Conservation (phyloP, 345 rosid species). For the Eucalyptus regnans region DNA sequence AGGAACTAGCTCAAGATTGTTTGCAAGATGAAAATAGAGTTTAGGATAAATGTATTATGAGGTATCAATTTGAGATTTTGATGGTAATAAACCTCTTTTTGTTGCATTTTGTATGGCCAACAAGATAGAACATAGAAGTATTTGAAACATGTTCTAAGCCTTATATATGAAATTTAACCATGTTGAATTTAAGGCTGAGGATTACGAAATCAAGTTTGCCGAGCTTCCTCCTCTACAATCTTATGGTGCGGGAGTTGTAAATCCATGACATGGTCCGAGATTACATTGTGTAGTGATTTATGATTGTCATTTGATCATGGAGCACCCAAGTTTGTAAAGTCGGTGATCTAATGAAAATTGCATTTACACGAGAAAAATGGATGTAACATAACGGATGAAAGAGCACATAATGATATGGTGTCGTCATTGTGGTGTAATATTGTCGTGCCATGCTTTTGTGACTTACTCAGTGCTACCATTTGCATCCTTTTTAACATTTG, state of each 20-base stretch:
- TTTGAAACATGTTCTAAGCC: neutral
- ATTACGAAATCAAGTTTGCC: neutral
- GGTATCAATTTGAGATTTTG: no score
- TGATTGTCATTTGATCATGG: no score
- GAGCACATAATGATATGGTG: neutral
- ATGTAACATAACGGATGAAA: no score
- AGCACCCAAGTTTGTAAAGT: no score
- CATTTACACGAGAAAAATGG: neutral
- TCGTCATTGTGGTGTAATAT: neutral
- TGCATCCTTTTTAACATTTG: neutral
- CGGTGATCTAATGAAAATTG: no score
- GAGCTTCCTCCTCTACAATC: neutral
- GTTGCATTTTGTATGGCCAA: neutral
- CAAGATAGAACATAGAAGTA: neutral
- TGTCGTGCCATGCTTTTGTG: neutral
- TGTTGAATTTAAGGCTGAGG: neutral
- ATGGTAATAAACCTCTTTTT: no score
- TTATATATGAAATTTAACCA: neutral
- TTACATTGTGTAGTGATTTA: no score
- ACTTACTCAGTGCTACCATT: neutral
- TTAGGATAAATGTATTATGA: no score
- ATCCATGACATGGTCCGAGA: no score
- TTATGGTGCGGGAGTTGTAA: neutral
- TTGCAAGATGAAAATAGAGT: no score
- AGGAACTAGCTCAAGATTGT: no score